Percentiles rank a stretch among this genome's conserved stretches.
These are phyloP conservation scores for Neoboletus brunneissimus DNA, from an alignment of 768 basidiomycete species.

Conservation along the genomic window DNA sequence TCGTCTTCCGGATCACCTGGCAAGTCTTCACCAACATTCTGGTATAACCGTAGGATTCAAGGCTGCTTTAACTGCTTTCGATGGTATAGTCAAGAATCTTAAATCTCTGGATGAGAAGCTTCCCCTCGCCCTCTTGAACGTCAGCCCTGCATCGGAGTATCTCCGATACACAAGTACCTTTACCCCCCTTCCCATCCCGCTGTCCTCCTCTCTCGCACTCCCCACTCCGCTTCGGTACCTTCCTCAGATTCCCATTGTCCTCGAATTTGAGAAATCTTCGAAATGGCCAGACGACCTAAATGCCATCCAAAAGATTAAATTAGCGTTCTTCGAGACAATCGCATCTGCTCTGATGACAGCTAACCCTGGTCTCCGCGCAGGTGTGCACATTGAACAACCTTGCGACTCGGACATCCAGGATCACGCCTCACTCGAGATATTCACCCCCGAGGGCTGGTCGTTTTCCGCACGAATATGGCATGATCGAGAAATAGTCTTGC, in stretches of 20 bases:
- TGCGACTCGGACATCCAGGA: constrained; percentile 60
- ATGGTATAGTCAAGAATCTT: constrained; percentile 68
- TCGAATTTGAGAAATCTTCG: constrained; percentile 91
- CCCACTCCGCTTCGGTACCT: constrained; percentile 63
- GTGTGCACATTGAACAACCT: constrained; percentile 57
- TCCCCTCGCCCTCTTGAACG: constrained; percentile 73
- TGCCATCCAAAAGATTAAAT: constrained; percentile 91
- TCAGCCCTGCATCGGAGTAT: constrained; percentile 69
- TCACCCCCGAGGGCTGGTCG: constrained; percentile 82
- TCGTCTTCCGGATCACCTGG: constrained; percentile 55
- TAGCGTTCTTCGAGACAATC: constrained; percentile 86
- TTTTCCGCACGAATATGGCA: constrained; percentile 85
- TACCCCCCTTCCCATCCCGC: constrained; percentile 70
- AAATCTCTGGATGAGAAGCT: constrained; percentile 70
- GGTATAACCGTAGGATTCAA: constrained; percentile 60
- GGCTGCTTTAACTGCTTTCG: constrained; percentile 74
- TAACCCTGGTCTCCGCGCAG: constrained; percentile 49
- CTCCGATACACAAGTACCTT: constrained; percentile 85
- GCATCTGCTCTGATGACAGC: constrained; percentile 59
- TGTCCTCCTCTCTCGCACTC: constrained; percentile 47
- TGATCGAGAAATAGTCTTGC: constrained; percentile 76
- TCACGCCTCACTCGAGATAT: constrained; percentile 67
- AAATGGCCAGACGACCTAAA: constrained; percentile 93
- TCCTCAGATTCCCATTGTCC: constrained; percentile 65
- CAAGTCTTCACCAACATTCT: constrained; percentile 34